Conservation (phyloP, 2,329 filamentous ascomycete species). For the Fusarium coicis region DNA sequence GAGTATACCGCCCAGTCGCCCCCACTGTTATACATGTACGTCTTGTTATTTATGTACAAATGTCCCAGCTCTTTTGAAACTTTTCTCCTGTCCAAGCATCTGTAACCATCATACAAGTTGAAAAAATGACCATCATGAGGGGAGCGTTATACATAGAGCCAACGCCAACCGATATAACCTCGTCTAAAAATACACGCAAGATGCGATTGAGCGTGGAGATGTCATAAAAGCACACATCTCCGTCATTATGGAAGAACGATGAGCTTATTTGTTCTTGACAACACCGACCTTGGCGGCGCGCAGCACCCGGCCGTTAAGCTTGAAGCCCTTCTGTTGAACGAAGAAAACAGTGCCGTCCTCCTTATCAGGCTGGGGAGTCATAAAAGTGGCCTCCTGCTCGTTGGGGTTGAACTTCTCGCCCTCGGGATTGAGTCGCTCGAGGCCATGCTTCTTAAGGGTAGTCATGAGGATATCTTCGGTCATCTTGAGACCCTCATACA, state of each 20-base stretch:
- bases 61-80: conserved; percentile 36
- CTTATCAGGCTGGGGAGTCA: conserved; percentile 87
- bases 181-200: conserved; percentile 50
- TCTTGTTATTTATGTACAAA: conserved; percentile 38
- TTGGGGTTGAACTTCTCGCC: conserved; percentile 95
- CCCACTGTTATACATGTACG: conserved; percentile 41
- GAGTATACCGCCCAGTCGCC: conserved; percentile 2
- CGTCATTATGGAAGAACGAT: conserved; percentile 10
- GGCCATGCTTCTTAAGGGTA: conserved; percentile 92
- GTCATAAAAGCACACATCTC: conserved; percentile 1
- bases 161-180: conserved; percentile 49
- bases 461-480: conserved; percentile 88
- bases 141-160: conserved; percentile 58
- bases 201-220: conserved; percentile 24
- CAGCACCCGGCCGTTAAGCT: conserved; percentile 88
- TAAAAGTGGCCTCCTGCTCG: conserved; percentile 95
- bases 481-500: conserved; percentile 94
- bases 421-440: conserved; percentile 87
- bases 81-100: conserved; percentile 34
- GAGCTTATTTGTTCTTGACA: conserved; percentile 78
- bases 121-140: conserved; percentile 53
- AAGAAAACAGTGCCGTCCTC: conserved; percentile 91
- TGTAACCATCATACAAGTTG: conserved; percentile 34
- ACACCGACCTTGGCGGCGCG: conserved; percentile 96
- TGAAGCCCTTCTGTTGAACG: conserved; percentile 95